phyloP scores from a whole-genome alignment of 805 yeast species.

The Zygoascus flipseniorum region DNA sequence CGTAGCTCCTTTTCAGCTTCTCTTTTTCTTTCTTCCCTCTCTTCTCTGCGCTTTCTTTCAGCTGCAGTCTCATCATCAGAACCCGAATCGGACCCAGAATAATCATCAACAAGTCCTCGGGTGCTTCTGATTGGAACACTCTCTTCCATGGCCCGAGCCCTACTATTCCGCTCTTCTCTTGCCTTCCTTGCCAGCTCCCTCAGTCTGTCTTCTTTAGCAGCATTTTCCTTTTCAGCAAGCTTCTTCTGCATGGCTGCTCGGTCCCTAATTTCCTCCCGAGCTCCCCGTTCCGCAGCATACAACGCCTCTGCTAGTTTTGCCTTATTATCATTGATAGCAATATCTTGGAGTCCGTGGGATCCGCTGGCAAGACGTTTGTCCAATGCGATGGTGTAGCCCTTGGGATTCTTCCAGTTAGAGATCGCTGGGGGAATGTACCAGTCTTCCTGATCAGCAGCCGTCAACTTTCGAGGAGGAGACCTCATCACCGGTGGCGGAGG shows the following conservation, averaged over 20 bases:
- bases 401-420: slow-evolving; percentile 92
- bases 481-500: slow-evolving; percentile 60
- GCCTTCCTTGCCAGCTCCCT: slow-evolving; percentile 43
- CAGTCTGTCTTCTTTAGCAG: slow-evolving; percentile 44
- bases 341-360: slow-evolving; percentile 30
- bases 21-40: slow-evolving; percentile 37
- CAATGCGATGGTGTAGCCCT: slow-evolving; percentile 74
- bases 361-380: slow-evolving; percentile 65
- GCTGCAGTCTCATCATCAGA: slow-evolving; percentile 15
- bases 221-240: slow-evolving; percentile 41
- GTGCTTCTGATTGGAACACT: neutral
- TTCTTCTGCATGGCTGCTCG: slow-evolving; percentile 43
- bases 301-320: slow-evolving; percentile 62
- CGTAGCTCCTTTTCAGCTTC: slow-evolving; percentile 42
- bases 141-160: neutral
- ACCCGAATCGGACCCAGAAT: neutral
- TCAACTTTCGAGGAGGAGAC: slow-evolving; percentile 43
- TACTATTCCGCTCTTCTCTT: slow-evolving; percentile 29
- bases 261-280: slow-evolving; percentile 46
- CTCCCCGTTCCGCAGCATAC: slow-evolving; percentile 54
- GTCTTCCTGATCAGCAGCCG: slow-evolving; percentile 62
- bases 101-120: neutral
- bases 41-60: slow-evolving; percentile 31
- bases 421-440: slow-evolving; percentile 90
- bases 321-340: slow-evolving; percentile 47